Conservation (phyloP, 768 basidiomycete genomes). For the Leccinum subgranulosum region DNA sequence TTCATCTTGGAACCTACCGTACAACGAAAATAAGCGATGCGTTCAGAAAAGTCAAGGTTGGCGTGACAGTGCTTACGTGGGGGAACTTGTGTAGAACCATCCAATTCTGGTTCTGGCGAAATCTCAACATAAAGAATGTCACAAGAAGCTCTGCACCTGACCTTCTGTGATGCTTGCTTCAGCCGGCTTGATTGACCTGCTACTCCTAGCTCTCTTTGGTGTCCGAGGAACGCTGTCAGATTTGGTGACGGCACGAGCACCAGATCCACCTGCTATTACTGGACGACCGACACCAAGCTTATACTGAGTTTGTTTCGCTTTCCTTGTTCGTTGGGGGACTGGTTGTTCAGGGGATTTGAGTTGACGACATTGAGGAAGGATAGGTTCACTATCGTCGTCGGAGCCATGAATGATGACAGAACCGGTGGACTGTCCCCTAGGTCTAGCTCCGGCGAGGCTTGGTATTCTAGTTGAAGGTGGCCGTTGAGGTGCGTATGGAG, state of each 20-base stretch:
- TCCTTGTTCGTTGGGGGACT: constrained; percentile 46
- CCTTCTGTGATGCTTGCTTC: constrained; percentile 61
- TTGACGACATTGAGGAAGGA: constrained; percentile 20
- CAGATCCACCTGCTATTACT: constrained; percentile 58
- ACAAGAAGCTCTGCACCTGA: constrained; percentile 17
- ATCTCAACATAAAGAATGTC: constrained; percentile 9
- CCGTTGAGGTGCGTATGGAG: constrained; percentile 22
- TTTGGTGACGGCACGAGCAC: constrained; percentile 63
- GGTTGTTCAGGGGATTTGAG: constrained; percentile 16
- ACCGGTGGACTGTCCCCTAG: constrained; percentile 31
- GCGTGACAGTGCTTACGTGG: constrained; percentile 13
- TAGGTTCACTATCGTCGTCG: constrained; percentile 41
- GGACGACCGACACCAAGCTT: constrained; percentile 73
- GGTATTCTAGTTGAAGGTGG: constrained; percentile 33
- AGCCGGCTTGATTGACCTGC: constrained; percentile 44
- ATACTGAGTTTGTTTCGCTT: constrained; percentile 70
- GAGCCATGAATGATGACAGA: constrained; percentile 40
- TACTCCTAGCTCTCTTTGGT: constrained; percentile 46
- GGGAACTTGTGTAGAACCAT: constrained; percentile 7
- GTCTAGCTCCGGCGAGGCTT: constrained; percentile 25
- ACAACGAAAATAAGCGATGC: background rate
- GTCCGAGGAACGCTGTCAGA: constrained; percentile 49
- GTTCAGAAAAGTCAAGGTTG: background rate
- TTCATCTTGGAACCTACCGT: constrained; percentile 7
- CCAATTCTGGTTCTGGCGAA: constrained; percentile 25